phyloP scores from a whole-genome alignment of 441 rosid species.

The Euphorbia schlechtendalii region DNA sequence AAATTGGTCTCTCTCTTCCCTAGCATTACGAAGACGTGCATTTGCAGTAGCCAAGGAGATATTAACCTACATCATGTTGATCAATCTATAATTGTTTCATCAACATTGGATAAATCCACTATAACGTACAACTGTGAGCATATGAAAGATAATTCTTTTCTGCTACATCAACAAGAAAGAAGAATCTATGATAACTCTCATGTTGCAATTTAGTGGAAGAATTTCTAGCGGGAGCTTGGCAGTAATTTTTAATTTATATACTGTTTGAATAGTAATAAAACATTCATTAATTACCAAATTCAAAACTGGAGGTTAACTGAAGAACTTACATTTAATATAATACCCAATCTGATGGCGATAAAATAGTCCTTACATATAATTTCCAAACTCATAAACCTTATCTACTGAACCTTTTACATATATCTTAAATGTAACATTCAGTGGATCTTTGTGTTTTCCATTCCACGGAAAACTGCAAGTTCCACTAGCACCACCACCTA shows the following conservation, averaged over 20 bases:
- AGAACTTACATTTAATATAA: no score
- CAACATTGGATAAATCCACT: conserved; percentile 5
- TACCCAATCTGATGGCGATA: no score
- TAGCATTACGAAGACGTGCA: conserved; percentile 69
- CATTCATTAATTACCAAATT: conserved; percentile 2
- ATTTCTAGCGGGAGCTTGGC: neutral
- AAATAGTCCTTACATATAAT: neutral
- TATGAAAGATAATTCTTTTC: neutral
- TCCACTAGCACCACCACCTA: neutral
- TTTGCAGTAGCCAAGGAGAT: conserved; percentile 88
- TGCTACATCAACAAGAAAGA: neutral
- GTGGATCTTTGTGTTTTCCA: no score
- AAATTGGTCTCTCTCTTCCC: conserved; percentile 94
- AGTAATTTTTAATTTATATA: neutral
- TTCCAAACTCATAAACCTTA: neutral
- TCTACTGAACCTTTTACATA: neutral
- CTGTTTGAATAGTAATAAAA: neutral
- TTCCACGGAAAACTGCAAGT: neutral
- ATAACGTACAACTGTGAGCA: neutral
- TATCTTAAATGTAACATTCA: neutral
- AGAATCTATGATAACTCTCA: neutral
- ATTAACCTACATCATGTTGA: conserved; percentile 51
- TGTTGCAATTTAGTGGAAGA: neutral
- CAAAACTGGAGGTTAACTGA: neutral
- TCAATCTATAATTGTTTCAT: conserved; percentile 16